Percentiles rank a stretch among this genome's conserved stretches.
phyloP scores from a whole-genome alignment of 2,329 filamentous ascomycete genomes.

The Fusarium hostae region DNA sequence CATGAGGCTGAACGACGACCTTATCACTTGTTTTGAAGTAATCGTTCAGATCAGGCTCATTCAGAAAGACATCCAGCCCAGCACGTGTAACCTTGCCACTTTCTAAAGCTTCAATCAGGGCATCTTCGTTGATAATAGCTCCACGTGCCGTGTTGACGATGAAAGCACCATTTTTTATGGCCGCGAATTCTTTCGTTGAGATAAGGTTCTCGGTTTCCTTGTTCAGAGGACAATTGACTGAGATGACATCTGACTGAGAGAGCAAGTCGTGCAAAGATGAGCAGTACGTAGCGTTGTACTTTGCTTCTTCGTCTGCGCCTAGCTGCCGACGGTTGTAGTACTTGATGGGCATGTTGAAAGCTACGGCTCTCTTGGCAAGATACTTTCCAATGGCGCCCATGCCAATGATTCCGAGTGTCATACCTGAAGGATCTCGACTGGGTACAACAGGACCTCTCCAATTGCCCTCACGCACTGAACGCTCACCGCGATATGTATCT shows the following conservation, averaged over 20 bases:
- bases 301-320: slow-evolving; percentile 48
- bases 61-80: slow-evolving; percentile 60
- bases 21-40: slow-evolving; percentile 55
- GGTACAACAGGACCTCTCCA: slow-evolving; percentile 53
- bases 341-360: slow-evolving; percentile 56
- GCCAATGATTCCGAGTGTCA: slow-evolving; percentile 60
- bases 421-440: slow-evolving; percentile 54
- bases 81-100: slow-evolving; percentile 58
- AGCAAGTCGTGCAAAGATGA: slow-evolving; percentile 54
- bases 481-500: slow-evolving; percentile 56
- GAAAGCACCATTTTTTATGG: slow-evolving; percentile 59
- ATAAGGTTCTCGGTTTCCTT: slow-evolving; percentile 54
- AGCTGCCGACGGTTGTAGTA: slow-evolving; percentile 57
- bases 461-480: slow-evolving; percentile 48
- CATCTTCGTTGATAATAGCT: slow-evolving; percentile 59
- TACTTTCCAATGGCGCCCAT: slow-evolving; percentile 61
- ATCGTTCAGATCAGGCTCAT: slow-evolving; percentile 56
- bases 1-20: slow-evolving; percentile 57
- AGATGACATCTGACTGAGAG: slow-evolving; percentile 54
- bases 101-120: slow-evolving; percentile 58
- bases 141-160: slow-evolving; percentile 65
- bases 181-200: slow-evolving; percentile 51
- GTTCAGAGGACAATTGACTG: slow-evolving; percentile 55
- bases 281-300: slow-evolving; percentile 52
- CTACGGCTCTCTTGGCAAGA: slow-evolving; percentile 52